Conservation (phyloP, 352 stramenopile genomes). For the Globisporangium nodosum region DNA sequence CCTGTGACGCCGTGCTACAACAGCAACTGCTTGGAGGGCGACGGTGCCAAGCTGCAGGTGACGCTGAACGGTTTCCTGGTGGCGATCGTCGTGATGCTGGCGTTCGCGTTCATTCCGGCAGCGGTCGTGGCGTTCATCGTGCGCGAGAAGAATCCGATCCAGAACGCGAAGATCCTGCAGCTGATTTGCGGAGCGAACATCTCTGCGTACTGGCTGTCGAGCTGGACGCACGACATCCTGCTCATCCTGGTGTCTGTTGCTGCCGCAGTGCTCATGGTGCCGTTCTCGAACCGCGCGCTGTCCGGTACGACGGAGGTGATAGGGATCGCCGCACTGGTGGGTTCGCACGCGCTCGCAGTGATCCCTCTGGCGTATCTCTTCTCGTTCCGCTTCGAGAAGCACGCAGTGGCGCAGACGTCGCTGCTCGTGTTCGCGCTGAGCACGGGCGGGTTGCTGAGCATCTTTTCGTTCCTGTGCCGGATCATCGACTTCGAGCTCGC, state of each 20-base stretch:
- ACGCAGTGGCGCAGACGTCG: constrained; percentile 30
- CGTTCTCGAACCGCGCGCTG: constrained; percentile 19
- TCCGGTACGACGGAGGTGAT: constrained; percentile 8
- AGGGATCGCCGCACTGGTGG: constrained; percentile 18
- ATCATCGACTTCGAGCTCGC: constrained; percentile 24
- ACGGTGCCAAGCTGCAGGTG: constrained; percentile 35
- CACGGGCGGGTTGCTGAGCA: constrained; percentile 25
- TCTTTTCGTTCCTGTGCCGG: constrained; percentile 37
- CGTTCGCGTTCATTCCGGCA: constrained; percentile 42
- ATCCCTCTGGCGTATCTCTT: constrained; percentile 34
- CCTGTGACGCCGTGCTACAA: constrained; percentile 22
- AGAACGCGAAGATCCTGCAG: constrained; percentile 48
- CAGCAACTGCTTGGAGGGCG: constrained; percentile 19
- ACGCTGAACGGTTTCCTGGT: constrained; percentile 41
- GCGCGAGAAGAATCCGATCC: constrained; percentile 37
- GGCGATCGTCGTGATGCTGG: constrained; percentile 30
- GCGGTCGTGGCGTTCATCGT: constrained; percentile 40
- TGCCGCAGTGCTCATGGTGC: constrained; percentile 19
- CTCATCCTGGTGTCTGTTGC: constrained; percentile 25
- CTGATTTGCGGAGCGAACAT: constrained; percentile 33
- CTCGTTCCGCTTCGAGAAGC: constrained; percentile 27
- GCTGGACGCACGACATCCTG: constrained; percentile 32
- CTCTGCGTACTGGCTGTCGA: constrained; percentile 36
- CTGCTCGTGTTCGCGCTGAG: constrained; percentile 25
- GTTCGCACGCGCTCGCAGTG: constrained; percentile 15